These are phyloP conservation scores for Beta corolliflora DNA, from an alignment of 179 eudicot genomes.

Conservation along the genomic window DNA sequence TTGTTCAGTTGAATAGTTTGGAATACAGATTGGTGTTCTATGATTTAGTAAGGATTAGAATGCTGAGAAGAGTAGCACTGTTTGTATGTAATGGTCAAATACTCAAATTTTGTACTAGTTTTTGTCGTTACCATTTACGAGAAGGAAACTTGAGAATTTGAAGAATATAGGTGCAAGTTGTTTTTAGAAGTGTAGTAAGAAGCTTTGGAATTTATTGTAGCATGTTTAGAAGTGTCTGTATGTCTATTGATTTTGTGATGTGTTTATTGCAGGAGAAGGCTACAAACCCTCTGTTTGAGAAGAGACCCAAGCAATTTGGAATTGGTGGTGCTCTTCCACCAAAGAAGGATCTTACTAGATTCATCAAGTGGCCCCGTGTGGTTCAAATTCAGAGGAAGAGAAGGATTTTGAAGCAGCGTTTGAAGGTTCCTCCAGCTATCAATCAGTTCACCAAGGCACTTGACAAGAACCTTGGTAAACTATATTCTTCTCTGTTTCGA, in stretches of 20 bases:
- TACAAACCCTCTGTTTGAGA: conserved; percentile 79
- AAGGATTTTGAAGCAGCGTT: conserved; percentile 78
- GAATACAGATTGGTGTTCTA: no score
- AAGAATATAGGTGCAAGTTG: no score
- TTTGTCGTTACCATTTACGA: no score
- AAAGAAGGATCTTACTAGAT: conserved; percentile 76
- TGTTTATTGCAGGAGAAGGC: conserved; percentile 51
- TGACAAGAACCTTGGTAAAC: conserved; percentile 77
- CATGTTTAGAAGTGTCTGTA: no score
- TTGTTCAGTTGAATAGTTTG: no score
- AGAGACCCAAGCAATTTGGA: conserved; percentile 86
- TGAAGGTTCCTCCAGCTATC: conserved; percentile 93
- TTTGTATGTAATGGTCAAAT: no score
- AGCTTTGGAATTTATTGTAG: not conserved
- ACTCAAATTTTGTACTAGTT: no score
- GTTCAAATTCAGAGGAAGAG: conserved; percentile 81
- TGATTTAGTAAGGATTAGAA: no score
- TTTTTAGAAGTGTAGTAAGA: no score
- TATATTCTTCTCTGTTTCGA: not conserved
- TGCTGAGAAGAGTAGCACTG: no score
- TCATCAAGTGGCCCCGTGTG: conserved; percentile 78
- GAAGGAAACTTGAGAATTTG: no score
- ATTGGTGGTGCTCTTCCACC: conserved; percentile 93
- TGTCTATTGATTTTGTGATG: not conserved
- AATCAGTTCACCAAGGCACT: conserved; percentile 88